These are phyloP conservation scores for Magnusiomyces magnusii DNA, from an alignment of 1,139 yeast species.

Conservation along the genomic window DNA sequence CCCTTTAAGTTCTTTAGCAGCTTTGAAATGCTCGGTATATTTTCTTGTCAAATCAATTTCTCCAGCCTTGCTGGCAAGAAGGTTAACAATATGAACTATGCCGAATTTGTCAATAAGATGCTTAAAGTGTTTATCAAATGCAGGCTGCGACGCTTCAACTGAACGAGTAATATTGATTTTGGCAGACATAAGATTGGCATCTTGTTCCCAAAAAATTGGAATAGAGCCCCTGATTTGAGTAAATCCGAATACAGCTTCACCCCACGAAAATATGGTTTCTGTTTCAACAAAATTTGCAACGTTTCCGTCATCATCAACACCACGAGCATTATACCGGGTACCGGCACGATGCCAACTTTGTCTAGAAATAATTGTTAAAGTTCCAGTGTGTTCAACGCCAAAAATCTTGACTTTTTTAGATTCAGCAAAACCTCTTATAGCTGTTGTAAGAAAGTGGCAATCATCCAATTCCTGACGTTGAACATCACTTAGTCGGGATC, in stretches of 20 bases:
- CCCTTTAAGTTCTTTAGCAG: slow-evolving; percentile 39
- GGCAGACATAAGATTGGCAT: slow-evolving; percentile 64
- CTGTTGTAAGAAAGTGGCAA: slow-evolving; percentile 79
- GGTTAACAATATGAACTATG: slow-evolving; percentile 74
- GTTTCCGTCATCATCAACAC: slow-evolving; percentile 89
- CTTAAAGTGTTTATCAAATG: slow-evolving; percentile 75
- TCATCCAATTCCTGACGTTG: slow-evolving; percentile 57
- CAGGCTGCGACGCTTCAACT: slow-evolving; percentile 84
- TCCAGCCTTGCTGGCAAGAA: slow-evolving; percentile 69
- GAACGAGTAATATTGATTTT: slow-evolving; percentile 86
- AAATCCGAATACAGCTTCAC: slow-evolving; percentile 58
- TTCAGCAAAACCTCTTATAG: slow-evolving; percentile 90
- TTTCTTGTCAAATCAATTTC: slow-evolving; percentile 68
- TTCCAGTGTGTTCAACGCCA: slow-evolving; percentile 39
- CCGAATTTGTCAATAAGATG: slow-evolving; percentile 69
- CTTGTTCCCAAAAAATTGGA: slow-evolving; percentile 98
- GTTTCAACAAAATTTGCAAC: slow-evolving; percentile 94
- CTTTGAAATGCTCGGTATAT: slow-evolving; percentile 50
- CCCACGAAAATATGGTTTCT: slow-evolving; percentile 62
- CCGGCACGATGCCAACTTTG: slow-evolving; percentile 98
- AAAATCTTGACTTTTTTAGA: slow-evolving; percentile 52
- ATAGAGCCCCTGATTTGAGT: slow-evolving; percentile 90
- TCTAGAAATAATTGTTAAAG: slow-evolving; percentile 74
- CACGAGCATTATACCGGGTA: slow-evolving; percentile 87
- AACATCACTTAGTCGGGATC: slow-evolving; percentile 57